Evolutionary conservation across 1,139 yeast species (phyloP).

Genomic region (Hansenula lynferdii): DNA sequence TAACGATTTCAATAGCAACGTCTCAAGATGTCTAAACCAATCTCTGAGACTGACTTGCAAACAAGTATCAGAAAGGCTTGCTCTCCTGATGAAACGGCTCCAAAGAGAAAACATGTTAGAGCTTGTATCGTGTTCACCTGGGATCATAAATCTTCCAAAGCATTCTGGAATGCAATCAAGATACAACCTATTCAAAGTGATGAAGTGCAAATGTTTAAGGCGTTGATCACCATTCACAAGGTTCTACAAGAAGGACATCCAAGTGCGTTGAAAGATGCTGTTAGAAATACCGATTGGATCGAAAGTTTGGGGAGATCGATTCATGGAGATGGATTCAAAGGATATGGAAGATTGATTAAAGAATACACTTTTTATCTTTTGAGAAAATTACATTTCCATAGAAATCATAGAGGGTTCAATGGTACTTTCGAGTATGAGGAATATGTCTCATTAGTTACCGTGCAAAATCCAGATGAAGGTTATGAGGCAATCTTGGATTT

Average conservation of each 20-base stretch:
- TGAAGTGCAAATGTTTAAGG: slow-evolving; percentile 81
- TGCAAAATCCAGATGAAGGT: slow-evolving; percentile 94
- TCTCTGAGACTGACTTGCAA: slow-evolving; percentile 50
- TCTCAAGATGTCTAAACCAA: slow-evolving; percentile 21
- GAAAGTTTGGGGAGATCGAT: slow-evolving; percentile 42
- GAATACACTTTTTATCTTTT: slow-evolving; percentile 72
- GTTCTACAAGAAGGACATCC: slow-evolving; percentile 98
- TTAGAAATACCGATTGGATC: slow-evolving; percentile 63
- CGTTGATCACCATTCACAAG: slow-evolving; percentile 84
- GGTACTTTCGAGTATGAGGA: slow-evolving; percentile 97
- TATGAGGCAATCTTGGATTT: slow-evolving; percentile 84
- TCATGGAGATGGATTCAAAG: slow-evolving; percentile 32
- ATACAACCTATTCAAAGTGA: slow-evolving; percentile 76
- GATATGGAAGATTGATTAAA: slow-evolving; percentile 70
- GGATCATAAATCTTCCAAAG: slow-evolving; percentile 87
- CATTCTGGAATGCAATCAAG: slow-evolving; percentile 84
- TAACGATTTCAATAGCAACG: not conserved
- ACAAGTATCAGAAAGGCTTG: slow-evolving; percentile 84
- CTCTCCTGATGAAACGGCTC: slow-evolving; percentile 82
- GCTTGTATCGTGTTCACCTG: slow-evolving; percentile 94
- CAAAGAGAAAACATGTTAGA: slow-evolving; percentile 91
- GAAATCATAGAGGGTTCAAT: slow-evolving; percentile 81
- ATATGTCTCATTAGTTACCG: slow-evolving; percentile 80
- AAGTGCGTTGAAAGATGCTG: slow-evolving; percentile 76
- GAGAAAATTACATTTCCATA: slow-evolving; percentile 77